Conservation (phyloP, 352 stramenopile species). For the Pythium insidiosum region DNA sequence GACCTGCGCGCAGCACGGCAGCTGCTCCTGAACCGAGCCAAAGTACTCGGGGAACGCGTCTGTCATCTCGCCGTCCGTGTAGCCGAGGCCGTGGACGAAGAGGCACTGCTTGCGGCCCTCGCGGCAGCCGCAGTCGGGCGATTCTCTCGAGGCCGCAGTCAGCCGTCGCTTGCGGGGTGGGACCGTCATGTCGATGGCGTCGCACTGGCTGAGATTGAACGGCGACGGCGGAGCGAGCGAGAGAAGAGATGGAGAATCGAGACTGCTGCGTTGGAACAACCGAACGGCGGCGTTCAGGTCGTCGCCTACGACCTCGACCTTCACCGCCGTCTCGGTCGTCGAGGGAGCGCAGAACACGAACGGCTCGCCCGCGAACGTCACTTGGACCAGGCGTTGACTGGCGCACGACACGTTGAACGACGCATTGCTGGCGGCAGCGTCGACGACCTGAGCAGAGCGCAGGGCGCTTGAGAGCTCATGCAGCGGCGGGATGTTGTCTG, state of each 20-base stretch:
- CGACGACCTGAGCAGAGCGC: constrained; percentile 7
- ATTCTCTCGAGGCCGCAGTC: not conserved
- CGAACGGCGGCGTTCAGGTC: constrained; percentile 10
- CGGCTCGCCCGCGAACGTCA: constrained; percentile 22
- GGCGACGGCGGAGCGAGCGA: too few relatives aligned
- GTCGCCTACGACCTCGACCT: constrained; percentile 6
- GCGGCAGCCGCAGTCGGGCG: constrained; percentile 6
- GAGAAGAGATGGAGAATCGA: too few relatives aligned
- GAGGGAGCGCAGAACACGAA: constrained; percentile 25
- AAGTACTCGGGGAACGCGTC: constrained; percentile 17
- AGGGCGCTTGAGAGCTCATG: too few relatives aligned
- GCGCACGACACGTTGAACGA: constrained; percentile 6
- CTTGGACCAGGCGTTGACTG: constrained; percentile 19
- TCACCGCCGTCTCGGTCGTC: not conserved
- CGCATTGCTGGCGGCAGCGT: constrained; percentile 8
- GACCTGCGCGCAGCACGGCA: constrained; percentile 18
- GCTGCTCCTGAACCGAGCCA: constrained; percentile 17
- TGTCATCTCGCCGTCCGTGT: not conserved
- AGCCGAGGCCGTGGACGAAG: constrained; percentile 24
- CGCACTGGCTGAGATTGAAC: too few relatives aligned
- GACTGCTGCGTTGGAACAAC: too few relatives aligned
- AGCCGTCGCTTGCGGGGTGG: not conserved
- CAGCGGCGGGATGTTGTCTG: constrained; percentile 17
- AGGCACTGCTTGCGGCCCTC: constrained; percentile 18
- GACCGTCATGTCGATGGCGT: not conserved